Conservation (phyloP, 2,329 filamentous ascomycete genomes). For the Rachicladosporium sp. region DNA sequence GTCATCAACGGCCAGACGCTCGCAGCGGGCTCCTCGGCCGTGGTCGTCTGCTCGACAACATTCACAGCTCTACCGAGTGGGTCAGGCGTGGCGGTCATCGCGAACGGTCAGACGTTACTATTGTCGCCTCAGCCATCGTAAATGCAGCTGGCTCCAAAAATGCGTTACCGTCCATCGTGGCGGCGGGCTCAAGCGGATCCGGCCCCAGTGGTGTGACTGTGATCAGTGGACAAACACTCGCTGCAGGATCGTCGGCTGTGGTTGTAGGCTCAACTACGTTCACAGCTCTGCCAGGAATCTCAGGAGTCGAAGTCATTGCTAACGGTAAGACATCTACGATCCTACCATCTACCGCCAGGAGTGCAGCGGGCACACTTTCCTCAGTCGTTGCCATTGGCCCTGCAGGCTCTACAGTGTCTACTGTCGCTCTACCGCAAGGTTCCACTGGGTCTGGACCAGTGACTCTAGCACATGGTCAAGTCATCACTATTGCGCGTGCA, state of each 20-base stretch:
- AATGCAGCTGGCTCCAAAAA: constrained; percentile 12
- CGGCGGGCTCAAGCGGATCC: constrained; percentile 20
- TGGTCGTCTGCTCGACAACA: not conserved
- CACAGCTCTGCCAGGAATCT: constrained; percentile 14
- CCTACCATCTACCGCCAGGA: not conserved
- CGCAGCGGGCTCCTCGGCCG: not conserved
- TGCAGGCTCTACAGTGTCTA: too few species aligned
- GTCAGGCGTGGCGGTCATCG: constrained; percentile 1
- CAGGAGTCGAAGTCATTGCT: constrained; percentile 24
- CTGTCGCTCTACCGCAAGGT: too few species aligned
- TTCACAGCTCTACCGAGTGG: constrained; percentile 2
- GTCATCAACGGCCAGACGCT: constrained; percentile 22
- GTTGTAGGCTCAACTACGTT: constrained; percentile 20
- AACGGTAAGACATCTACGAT: constrained; percentile 19
- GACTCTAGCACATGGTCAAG: too few species aligned
- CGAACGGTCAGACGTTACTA: not conserved
- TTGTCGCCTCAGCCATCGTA: constrained; percentile 7
- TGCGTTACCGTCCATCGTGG: constrained; percentile 11
- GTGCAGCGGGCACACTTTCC: too few species aligned
- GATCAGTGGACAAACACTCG: constrained; percentile 13
- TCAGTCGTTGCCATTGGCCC: too few species aligned
- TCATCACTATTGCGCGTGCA: too few species aligned
- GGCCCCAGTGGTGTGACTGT: constrained; percentile 14
- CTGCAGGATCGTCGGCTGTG: constrained; percentile 24
- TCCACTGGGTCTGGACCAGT: too few species aligned